Evolutionary conservation across 106 monocot genomes (phyloP), one percentile per base, ranked within the genome.

Genomic region (Allium fistulosum): DNA sequence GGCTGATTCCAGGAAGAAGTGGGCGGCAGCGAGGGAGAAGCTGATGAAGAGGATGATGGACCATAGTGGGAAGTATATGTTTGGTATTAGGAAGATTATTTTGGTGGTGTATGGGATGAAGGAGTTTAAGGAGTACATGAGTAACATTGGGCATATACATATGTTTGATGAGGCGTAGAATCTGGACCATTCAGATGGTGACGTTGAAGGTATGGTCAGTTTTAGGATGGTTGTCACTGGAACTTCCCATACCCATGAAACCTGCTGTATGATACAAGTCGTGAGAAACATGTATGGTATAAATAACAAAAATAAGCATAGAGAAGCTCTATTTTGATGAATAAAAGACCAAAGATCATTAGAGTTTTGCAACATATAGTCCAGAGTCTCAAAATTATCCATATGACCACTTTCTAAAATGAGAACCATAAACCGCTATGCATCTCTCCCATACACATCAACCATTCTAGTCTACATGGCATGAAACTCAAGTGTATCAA

Each of bases 121-220:
- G 14, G 89, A 87, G 66, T 74, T 81, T 8, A 90, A 80, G 65
- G 90, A 84, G 67, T 85, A 93, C 3, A 90, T 49, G 12, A 99
- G 73, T 11, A 72, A 1, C 22, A 87, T 61, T 46, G 99, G 99
- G 50, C 99, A 99, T 53, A 93, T 16, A 62, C 66, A 79, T 57
- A 99, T 76, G 64, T 93, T 93, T 56, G 90, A 81, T 58, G 90
- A 76, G 48, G 72, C 48, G 26, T 93, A 83, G 61, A 93, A 87
- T 76, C 86, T 84, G 78, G 70, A 87, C 84, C 90, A 88, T 17
- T 84, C 73, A 1, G 77, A 64, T 48, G 83, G 82, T 47, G 76
- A 74, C 63, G 70, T 59, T 62, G 85, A 83, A 53, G 99, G 99
- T 65, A 99, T 75, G 56, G 93, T 90, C 22, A 99, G 90, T 72